A percentile compares a stretch with the other conserved stretches of the same genome.
Evolutionary conservation across 148 eudicot species (phyloP).

Genomic region (Silene latifolia): DNA sequence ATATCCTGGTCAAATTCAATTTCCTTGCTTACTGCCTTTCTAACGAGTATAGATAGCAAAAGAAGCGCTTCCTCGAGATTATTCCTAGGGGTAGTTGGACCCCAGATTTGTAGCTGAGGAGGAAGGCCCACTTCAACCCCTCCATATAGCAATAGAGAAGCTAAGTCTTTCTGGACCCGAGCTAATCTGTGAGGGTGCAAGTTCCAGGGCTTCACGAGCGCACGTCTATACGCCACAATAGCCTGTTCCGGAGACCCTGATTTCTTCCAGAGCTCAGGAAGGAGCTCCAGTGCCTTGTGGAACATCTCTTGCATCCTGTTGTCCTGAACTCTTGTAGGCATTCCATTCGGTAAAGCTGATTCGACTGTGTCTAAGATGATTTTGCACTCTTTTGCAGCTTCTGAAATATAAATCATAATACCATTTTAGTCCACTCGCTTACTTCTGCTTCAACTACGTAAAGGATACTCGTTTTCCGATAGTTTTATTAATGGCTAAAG

Average conservation of each 20-base stretch:
- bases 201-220: constrained; percentile 76
- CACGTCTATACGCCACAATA: constrained; percentile 62
- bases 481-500: too few species aligned
- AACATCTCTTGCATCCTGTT: constrained; percentile 73
- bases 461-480: background rate
- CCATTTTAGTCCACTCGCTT: background rate
- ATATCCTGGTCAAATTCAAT: constrained; percentile 73
- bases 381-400: constrained; percentile 82
- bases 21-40: constrained; percentile 52
- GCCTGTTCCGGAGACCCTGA: constrained; percentile 77
- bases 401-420: constrained; percentile 34
- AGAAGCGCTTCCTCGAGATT: constrained; percentile 81
- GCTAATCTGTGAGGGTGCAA: constrained; percentile 58
- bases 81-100: constrained; percentile 42
- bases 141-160: constrained; percentile 65
- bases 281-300: constrained; percentile 83
- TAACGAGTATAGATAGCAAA: constrained; percentile 59
- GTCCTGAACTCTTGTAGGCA: constrained; percentile 53
- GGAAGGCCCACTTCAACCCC: constrained; percentile 67
- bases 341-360: constrained; percentile 80
- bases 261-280: constrained; percentile 78
- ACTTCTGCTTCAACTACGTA: background rate
- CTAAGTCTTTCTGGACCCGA: constrained; percentile 67
- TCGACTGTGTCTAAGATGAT: constrained; percentile 71
- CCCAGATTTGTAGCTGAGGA: constrained; percentile 45